Base-by-base conservation (phyloP, 2,329 filamentous ascomycete genomes). In the Colletotrichum tropicale region DNA sequence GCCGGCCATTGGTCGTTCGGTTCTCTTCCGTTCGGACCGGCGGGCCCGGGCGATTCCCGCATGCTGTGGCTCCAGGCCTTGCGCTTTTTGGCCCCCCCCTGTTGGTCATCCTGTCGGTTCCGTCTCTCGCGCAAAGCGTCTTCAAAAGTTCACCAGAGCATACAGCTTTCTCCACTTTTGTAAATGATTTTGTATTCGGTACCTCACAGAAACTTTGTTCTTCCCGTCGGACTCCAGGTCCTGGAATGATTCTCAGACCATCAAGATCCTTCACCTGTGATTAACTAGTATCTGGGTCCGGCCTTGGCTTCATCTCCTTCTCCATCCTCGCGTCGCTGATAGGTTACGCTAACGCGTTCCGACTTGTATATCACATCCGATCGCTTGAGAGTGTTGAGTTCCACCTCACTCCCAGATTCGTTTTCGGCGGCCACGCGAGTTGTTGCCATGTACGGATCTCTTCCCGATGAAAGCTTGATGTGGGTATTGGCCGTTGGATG, bases 291-390 rank as follows among this genome's bases (percentile, higher is more conserved):
- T 21, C 26, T 58, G n/a, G 66, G 43, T 16, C 15, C 38, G 24
- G 36, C 18, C 6, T 21, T 16, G 8, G 34, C 24, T 60, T n/a
- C 55, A 24, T 67, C 38, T 38, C 66, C 28, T 16, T 28, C 26
- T 4, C 34, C 24, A 26, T 75, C 66, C 60, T 77, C 76, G 12
- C 77, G 76, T 18, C 58, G 56, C 26, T 78, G 56, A 38, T 75
- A 79, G 15, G 78, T 78, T 26, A 78, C 77, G 62, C 78, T 79
- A 26, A 79, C 77, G 34, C 74, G 71, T 34, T 69, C 78, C 28
- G 78, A 77, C 61, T 79, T 79, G 74, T 78, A 79, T 48, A 79
- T 79, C 48, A 75, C 74, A 7, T 78, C 62, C 32, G 58, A 65
- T 32, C 76, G 66, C 48, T 70, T 26, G 34, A 79, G 61, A 28